A percentile compares a stretch with the other conserved stretches of the same genome.
Evolutionary conservation across 441 rosid genomes (phyloP).

Genomic region (Gossypium davidsonii): DNA sequence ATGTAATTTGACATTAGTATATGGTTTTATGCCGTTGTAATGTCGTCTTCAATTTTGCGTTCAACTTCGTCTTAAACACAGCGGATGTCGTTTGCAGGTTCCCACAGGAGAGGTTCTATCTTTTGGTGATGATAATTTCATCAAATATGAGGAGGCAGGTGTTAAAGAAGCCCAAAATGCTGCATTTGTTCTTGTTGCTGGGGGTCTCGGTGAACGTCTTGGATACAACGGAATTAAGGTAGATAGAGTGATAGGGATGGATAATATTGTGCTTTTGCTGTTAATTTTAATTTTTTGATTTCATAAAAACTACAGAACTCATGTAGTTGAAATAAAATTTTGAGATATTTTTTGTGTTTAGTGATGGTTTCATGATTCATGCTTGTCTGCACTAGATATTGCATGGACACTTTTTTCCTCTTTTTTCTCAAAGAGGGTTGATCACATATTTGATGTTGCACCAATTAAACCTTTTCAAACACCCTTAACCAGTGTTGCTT

Average conservation of each 20-base stretch:
- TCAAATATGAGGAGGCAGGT: conserved; percentile 72
- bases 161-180: conserved; percentile 74
- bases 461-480: conserved; percentile 7
- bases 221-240: conserved; percentile 99
- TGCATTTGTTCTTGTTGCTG: conserved; percentile 96
- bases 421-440: neutral
- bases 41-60: neutral
- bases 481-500: neutral
- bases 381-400: neutral
- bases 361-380: neutral
- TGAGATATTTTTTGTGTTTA: neutral
- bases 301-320: neutral
- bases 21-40: neutral
- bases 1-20: neutral
- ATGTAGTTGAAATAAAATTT: neutral
- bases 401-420: neutral
- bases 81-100: neutral
- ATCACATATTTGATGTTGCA: neutral
- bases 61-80: neutral
- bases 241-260: conserved; percentile 11
- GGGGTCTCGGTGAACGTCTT: conserved; percentile 96
- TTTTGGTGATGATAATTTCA: conserved; percentile 61
- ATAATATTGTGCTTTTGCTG: neutral
- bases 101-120: conserved; percentile 71
- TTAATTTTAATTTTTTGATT: neutral